A percentile compares a stretch with the other conserved stretches of the same genome.
These are phyloP conservation scores for Fusarium musae DNA, from an alignment of 2,329 filamentous ascomycete species.

Conservation along the genomic window DNA sequence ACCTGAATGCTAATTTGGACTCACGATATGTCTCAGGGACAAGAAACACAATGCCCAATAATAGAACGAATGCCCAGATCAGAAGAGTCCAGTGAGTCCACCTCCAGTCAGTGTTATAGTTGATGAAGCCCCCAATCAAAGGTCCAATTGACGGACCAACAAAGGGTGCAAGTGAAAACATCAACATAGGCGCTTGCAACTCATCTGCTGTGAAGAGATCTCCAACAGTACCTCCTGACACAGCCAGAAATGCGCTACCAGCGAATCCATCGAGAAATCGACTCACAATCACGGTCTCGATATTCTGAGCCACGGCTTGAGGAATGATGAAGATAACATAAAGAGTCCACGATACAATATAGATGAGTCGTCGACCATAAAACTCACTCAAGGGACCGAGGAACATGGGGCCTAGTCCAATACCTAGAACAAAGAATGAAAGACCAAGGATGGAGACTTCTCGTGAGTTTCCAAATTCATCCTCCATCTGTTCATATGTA, in stretches of 20 bases:
- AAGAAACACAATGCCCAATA: conserved; percentile 72
- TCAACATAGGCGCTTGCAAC: conserved; percentile 83
- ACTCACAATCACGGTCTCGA: conserved; percentile 80
- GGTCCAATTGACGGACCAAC: conserved; percentile 70
- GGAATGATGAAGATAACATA: conserved; percentile 86
- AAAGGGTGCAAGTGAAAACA: conserved; percentile 76
- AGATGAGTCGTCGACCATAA: conserved; percentile 85
- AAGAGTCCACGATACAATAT: conserved; percentile 76
- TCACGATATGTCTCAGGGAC: conserved; percentile 89
- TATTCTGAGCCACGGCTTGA: conserved; percentile 82
- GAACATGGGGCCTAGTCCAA: conserved; percentile 71
- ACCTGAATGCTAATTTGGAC: conserved; percentile 35
- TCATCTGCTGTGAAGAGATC: conserved; percentile 78
- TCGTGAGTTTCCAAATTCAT: conserved; percentile 77
- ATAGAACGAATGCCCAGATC: conserved; percentile 79
- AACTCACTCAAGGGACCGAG: conserved; percentile 77
- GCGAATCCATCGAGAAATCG: conserved; percentile 82
- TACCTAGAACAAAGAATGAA: conserved; percentile 83
- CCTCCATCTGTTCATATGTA: conserved; percentile 80
- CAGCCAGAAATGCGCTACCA: conserved; percentile 74
- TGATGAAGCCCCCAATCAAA: conserved; percentile 82
- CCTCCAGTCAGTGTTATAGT: conserved; percentile 77
- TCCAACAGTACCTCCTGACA: conserved; percentile 87
- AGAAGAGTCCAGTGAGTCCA: conserved; percentile 88
- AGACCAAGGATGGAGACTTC: conserved; percentile 83